Evolutionary conservation across 2,329 filamentous ascomycete genomes (phyloP).

Genomic region (Colletotrichum sp.): DNA sequence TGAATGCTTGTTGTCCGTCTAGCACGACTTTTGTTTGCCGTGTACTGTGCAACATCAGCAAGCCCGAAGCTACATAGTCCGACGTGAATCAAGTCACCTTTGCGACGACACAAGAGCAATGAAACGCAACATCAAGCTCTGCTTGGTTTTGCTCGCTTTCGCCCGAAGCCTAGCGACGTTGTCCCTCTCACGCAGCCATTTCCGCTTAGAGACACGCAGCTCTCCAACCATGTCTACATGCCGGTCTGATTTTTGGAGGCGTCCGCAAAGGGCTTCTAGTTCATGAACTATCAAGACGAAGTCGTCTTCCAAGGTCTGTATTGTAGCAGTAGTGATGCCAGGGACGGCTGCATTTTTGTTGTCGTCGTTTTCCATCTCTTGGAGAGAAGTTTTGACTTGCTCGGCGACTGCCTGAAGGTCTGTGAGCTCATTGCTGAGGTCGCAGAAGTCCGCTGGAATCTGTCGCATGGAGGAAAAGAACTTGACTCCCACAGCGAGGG

Average conservation of each 20-base stretch:
- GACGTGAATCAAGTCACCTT: neutral
- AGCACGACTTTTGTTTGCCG: neutral
- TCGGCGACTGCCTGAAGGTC: neutral
- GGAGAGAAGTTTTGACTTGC: neutral
- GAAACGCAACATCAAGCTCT: neutral
- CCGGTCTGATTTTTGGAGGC: neutral
- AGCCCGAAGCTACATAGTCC: neutral
- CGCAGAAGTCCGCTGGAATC: neutral
- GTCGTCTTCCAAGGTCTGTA: neutral
- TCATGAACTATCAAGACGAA: neutral
- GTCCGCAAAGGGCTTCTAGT: neutral
- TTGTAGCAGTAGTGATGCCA: neutral
- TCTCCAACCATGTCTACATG: neutral
- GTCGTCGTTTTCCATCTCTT: neutral
- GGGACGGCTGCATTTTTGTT: neutral
- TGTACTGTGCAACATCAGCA: neutral
- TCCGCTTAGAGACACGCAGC: neutral
- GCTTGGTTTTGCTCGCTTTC: neutral
- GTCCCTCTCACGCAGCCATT: neutral
- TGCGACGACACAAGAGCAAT: neutral
- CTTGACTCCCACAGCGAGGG: neutral
- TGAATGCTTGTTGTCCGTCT: neutral
- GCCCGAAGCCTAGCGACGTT: neutral
- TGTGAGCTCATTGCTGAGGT: neutral
- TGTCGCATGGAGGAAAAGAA: neutral